A percentile compares a stretch with the other conserved stretches of the same genome.
These are phyloP conservation scores for Neonectria hederae DNA, from an alignment of 2,329 filamentous ascomycete genomes.

Conservation along the genomic window DNA sequence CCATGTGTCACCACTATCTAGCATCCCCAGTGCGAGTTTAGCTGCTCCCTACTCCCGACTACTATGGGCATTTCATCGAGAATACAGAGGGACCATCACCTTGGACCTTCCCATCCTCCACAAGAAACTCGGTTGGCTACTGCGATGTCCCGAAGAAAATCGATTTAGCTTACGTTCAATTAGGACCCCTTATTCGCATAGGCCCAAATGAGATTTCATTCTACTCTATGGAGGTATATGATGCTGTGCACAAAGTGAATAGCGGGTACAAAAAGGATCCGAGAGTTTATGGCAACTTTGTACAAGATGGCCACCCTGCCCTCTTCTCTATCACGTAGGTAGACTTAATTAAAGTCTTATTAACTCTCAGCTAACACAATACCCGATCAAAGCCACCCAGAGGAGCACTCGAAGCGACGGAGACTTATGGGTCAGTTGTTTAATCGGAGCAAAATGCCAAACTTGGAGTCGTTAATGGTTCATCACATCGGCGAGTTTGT, in stretches of 20 bases:
- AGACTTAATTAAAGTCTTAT: neutral
- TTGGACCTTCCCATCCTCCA: conserved; percentile 37
- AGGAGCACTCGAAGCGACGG: conserved; percentile 41
- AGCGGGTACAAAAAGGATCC: conserved; percentile 41
- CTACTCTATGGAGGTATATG: conserved; percentile 40
- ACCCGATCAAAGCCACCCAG: conserved; percentile 26
- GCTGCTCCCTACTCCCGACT: conserved; percentile 35
- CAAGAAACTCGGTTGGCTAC: conserved; percentile 28
- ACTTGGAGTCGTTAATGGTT: conserved; percentile 38
- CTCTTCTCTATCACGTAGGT: conserved; percentile 42
- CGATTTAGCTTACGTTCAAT: neutral
- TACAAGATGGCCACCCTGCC: conserved; percentile 41
- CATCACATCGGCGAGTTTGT: conserved; percentile 35
- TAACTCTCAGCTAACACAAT: conserved; percentile 19
- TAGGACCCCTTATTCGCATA: conserved; percentile 37
- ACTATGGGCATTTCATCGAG: conserved; percentile 36
- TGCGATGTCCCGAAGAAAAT: neutral
- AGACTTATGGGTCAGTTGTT: conserved; percentile 44
- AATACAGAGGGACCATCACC: conserved; percentile 35
- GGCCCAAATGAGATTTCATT: conserved; percentile 40
- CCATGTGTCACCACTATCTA: conserved; percentile 25
- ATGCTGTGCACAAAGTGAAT: conserved; percentile 38
- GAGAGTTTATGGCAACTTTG: conserved; percentile 41
- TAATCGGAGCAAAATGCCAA: conserved; percentile 39
- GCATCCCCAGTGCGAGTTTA: conserved; percentile 34